Evolutionary conservation across 148 eudicot species (phyloP).

Genomic region (Suaeda aralocaspica): DNA sequence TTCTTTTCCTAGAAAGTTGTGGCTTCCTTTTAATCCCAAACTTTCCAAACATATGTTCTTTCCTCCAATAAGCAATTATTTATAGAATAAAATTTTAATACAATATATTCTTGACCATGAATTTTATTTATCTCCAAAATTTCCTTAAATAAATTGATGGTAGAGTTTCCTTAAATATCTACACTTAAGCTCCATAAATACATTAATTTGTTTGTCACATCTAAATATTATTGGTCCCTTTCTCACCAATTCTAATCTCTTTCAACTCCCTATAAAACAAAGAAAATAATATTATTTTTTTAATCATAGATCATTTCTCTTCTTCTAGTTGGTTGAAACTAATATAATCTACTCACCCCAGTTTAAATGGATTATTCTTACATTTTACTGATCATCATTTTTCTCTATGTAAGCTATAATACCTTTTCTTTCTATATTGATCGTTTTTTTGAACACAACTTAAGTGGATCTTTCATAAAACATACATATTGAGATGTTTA

Average conservation of each 20-base stretch:
- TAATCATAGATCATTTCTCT: neutral
- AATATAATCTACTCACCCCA: neutral
- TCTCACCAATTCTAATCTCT: too few species aligned
- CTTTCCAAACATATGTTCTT: too few species aligned
- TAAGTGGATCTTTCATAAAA: too few species aligned
- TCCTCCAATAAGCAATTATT: neutral
- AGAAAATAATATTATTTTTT: neutral
- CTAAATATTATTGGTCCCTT: too few species aligned
- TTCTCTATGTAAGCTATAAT: constrained; percentile 8
- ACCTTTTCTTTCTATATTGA: neutral
- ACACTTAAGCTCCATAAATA: neutral
- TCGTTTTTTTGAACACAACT: too few species aligned
- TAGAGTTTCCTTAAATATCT: neutral
- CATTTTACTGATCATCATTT: neutral
- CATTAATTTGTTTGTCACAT: too few species aligned
- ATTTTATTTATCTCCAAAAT: neutral
- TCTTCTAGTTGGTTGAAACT: neutral
- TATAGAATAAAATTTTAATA: neutral
- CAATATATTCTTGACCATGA: neutral
- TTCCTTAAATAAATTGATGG: constrained; percentile 5
- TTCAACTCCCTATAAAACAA: neutral
- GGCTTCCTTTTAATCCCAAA: constrained; percentile 1
- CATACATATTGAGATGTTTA: too few species aligned
- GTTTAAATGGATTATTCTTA: neutral
- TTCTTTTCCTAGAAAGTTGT: neutral